Evolutionary conservation across 1,284 basidiomycete genomes (phyloP), one percentile per base, ranked within the genome.

Genomic region (Hymenochaete sp.): DNA sequence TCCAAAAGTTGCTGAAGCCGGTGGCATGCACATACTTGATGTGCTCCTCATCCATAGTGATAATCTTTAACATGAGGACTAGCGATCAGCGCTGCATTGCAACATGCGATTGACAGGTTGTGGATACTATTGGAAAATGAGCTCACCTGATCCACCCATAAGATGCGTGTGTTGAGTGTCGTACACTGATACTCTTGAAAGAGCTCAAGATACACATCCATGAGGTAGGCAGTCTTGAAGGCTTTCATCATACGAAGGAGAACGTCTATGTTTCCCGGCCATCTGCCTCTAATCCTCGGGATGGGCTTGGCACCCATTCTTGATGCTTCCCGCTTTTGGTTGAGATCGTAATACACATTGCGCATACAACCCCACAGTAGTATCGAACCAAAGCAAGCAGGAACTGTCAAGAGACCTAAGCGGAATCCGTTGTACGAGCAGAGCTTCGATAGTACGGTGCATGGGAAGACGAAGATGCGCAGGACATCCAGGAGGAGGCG

Each of bases 211-310:
- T 79, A 82, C 3, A 75, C 73, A 43, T 79, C 73, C 31, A 73
- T 67, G 7, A 79, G 63, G 55, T 84, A 83, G 48, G 67, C 71
- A 21, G 67, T 72, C 53, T 72, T 70, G 59, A 75, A 72, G 1
- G 72, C 70, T 19, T 65, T 65, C 55, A 72, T 66, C 64, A 80
- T 69, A 48, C 63, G 66, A 32, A 80, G 57, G 45, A 83, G 65
- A 29, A 85, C 58, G 57, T 85, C 82, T 51, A 84, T 63, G 56
- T 84, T 84, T 14, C 82, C 82, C 3, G 79, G 80, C 77, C 79
- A 82, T 62, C 71, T 75, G 4, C 82, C 82, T 16, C 70, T 61
- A n/a, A 82, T 73, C 21, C 68, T 63, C 3, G 75, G 73, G 39
- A 80, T 73, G 2, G 62, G 64, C 45, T 65, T 63, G 1, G 75